Evolutionary conservation across 1,139 yeast genomes (phyloP).

Genomic region (Starmera stellimalicola): DNA sequence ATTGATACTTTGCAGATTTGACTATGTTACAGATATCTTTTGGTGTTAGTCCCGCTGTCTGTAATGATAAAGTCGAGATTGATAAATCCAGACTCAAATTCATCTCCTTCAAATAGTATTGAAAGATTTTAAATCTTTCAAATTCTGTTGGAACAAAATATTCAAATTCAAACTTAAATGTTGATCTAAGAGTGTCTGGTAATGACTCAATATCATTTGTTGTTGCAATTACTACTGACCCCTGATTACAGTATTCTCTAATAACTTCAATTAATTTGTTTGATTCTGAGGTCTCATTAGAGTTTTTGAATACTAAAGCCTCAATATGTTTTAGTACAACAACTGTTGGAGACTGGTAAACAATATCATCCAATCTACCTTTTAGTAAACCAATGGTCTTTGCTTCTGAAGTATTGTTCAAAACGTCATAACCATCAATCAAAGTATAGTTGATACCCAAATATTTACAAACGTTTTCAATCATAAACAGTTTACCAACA

Average conservation of each 20-base stretch:
- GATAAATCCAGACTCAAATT: slow-evolving; percentile 44
- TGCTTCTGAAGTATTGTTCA: slow-evolving; percentile 61
- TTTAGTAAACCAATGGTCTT: slow-evolving; percentile 71
- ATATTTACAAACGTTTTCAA: slow-evolving; percentile 43
- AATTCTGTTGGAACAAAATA: slow-evolving; percentile 70
- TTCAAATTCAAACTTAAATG: slow-evolving; percentile 68
- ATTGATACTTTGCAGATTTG: slow-evolving; percentile 49
- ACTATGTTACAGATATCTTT: slow-evolving; percentile 71
- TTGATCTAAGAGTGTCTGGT: slow-evolving; percentile 56
- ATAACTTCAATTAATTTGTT: slow-evolving; percentile 53
- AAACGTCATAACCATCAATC: slow-evolving; percentile 57
- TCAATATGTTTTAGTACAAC: slow-evolving; percentile 69
- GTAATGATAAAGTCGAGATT: slow-evolving; percentile 55
- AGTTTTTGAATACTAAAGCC: slow-evolving; percentile 63
- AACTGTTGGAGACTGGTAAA: slow-evolving; percentile 37
- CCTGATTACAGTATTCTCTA: slow-evolving; percentile 38
- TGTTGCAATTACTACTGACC: slow-evolving; percentile 55
- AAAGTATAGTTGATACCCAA: slow-evolving; percentile 64
- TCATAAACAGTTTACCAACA: slow-evolving; percentile 67
- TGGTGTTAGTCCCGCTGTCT: slow-evolving; percentile 90
- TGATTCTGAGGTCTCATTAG: slow-evolving; percentile 43
- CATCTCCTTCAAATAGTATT: slow-evolving; percentile 30
- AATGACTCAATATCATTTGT: slow-evolving; percentile 64
- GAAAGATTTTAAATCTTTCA: slow-evolving; percentile 61
- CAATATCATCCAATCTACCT: slow-evolving; percentile 64